Evolutionary conservation across 2,329 filamentous ascomycete species (phyloP).

Genomic region (Aureobasidium sp.): DNA sequence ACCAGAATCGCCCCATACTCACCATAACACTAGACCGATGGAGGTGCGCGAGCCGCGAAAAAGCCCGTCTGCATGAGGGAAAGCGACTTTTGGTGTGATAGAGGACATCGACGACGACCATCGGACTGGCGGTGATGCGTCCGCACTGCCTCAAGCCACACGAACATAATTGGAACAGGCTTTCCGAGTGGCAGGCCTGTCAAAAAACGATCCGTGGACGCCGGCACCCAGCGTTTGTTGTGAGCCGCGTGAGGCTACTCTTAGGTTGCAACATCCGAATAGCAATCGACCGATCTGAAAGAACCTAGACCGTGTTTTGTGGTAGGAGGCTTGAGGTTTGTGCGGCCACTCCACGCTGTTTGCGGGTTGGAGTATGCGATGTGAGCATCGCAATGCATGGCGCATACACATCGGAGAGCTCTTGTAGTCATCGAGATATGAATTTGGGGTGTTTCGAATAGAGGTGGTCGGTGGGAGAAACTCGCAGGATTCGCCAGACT

Average conservation of each 20-base stretch:
- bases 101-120: neutral
- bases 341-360: neutral
- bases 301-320: neutral
- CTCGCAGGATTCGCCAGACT: neutral
- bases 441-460: too few relatives aligned
- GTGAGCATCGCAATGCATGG: neutral
- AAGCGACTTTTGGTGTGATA: neutral
- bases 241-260: neutral
- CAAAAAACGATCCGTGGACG: slow-evolving; percentile 1
- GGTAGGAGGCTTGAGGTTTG: neutral
- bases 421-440: too few relatives aligned
- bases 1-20: neutral
- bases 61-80: neutral
- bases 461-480: neutral
- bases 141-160: neutral
- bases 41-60: neutral
- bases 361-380: neutral
- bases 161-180: neutral
- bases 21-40: neutral
- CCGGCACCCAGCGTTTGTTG: neutral
- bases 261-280: neutral
- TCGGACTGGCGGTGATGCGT: neutral
- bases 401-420: neutral
- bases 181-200: neutral
- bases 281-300: neutral